A percentile compares a stretch with the other conserved stretches of the same genome.
phyloP scores from a whole-genome alignment of 495 filamentous ascomycete species.

The Viridothelium virens region DNA sequence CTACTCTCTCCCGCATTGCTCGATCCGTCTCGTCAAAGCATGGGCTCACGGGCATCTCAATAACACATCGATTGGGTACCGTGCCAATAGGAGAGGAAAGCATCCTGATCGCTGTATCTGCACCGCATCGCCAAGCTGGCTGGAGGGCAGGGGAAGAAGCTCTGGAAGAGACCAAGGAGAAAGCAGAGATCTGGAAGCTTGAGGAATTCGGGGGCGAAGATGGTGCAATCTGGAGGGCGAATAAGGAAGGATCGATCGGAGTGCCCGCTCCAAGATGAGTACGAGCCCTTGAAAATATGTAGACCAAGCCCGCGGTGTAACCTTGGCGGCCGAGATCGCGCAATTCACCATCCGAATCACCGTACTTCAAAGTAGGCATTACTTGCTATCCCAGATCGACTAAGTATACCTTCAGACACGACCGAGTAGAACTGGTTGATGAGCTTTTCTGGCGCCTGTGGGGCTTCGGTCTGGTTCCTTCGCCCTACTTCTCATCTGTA shows the following conservation, averaged over 20 bases:
- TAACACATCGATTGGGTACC: slow-evolving; percentile 77
- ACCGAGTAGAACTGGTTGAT: neutral
- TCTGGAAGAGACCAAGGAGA: slow-evolving; percentile 76
- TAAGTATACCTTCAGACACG: neutral
- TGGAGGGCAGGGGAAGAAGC: slow-evolving; percentile 88
- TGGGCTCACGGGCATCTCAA: slow-evolving; percentile 58
- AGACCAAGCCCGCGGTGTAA: neutral
- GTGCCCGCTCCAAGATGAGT: slow-evolving; percentile 25
- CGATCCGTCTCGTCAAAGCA: slow-evolving; percentile 50
- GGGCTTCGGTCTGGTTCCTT: neutral
- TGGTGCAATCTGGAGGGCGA: slow-evolving; percentile 82
- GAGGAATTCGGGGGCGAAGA: slow-evolving; percentile 73
- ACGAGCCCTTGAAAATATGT: slow-evolving; percentile 16
- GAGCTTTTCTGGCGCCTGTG: too few relatives aligned
- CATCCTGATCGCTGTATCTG: slow-evolving; percentile 80
- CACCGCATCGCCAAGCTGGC: slow-evolving; percentile 77
- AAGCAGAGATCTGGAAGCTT: slow-evolving; percentile 89
- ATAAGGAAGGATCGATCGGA: slow-evolving; percentile 64
- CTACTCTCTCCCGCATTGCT: slow-evolving; percentile 66
- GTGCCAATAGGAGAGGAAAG: slow-evolving; percentile 88
- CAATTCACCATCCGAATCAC: neutral
- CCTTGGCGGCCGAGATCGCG: neutral
- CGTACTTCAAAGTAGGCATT: neutral
- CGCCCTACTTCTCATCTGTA: neutral
- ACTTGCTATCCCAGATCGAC: neutral